Base-by-base conservation (phyloP, 2,329 filamentous ascomycete species). In the Botryosphaeria dothidea region DNA sequence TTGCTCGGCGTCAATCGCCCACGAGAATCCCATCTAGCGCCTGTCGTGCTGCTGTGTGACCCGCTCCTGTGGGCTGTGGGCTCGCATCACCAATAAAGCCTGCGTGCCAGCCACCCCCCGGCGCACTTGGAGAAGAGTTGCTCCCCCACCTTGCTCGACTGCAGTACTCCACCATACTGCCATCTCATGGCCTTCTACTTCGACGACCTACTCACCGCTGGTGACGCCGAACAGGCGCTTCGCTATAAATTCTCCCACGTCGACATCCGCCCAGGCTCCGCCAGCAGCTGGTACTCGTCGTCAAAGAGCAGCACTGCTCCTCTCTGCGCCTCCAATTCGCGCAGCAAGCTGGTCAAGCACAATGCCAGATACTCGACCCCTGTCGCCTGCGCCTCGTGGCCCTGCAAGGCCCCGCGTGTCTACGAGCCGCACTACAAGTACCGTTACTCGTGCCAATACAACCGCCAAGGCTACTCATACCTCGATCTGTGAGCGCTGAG, bases 131-230 rank as follows among this genome's bases (percentile, higher is more conserved):
- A 4, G 45, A 15, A 25, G 21, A 3, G 11, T 48, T 27, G 45
- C 45, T 9, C 45, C 15, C 25, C 11, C 21, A 9, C 25, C 45
- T 21, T 27, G 38, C 38, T 41, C 38, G 1, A 17, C 17, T 41
- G 38, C 38, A 41, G 11, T 41, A 13, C 17, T 17, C 15, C 4
- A 41, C 38, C 38, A 17, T 13, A 41, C 38, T n/a, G n/a, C n/a
- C n/a, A n/a, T n/a, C n/a, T n/a, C 27, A 64, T 64, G 61, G 51
- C 61, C 21, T 65, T 65, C 43, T 58, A 65, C 52, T 65, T 65
- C 41, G 62, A 65, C 51, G 52, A 65, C 17, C 8, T 48, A 13
- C 62, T 65, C 29, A 48, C 62, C 2, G 62, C 62, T 11, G 31
- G 38, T 29, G 62, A 65, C 51, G 62, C 62, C 19, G 51, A 57